A percentile compares a stretch with the other conserved stretches of the same genome.
Conservation (phyloP, 2,329 filamentous ascomycete genomes). For the Westerdykella ornata region DNA sequence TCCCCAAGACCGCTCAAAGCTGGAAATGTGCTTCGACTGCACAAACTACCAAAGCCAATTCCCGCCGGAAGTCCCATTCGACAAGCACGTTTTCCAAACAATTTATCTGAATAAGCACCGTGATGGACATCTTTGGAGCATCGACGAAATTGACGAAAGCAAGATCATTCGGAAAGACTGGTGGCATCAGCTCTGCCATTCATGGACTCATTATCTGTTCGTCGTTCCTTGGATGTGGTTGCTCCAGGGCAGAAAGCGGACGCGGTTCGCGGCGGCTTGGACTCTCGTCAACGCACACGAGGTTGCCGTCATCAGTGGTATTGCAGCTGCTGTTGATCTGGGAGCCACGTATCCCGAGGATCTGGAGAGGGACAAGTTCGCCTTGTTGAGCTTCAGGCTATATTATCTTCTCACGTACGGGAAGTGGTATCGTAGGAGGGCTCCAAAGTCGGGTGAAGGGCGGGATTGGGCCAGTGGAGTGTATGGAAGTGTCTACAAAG, state of each 20-base stretch:
- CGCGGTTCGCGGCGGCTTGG: conserved; percentile 60
- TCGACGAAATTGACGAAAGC: conserved; percentile 51
- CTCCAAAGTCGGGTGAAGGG: conserved; percentile 44
- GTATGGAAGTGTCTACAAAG: conserved; percentile 55
- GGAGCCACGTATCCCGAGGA: conserved; percentile 60
- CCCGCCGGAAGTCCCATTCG: conserved; percentile 47
- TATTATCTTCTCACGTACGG: conserved; percentile 58
- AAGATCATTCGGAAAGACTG: conserved; percentile 59
- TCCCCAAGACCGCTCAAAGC: conserved; percentile 48
- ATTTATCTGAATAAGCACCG: conserved; percentile 58
- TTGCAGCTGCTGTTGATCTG: conserved; percentile 62
- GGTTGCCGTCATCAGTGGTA: conserved; percentile 62
- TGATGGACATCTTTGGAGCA: conserved; percentile 52
- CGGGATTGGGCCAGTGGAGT: conserved; percentile 52
- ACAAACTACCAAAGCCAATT: conserved; percentile 71
- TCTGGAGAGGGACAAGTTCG: conserved; percentile 56
- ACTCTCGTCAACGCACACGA: conserved; percentile 66
- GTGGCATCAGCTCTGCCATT: conserved; percentile 62
- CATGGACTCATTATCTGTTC: conserved; percentile 57
- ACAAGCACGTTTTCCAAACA: conserved; percentile 63
- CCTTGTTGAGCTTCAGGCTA: conserved; percentile 54
- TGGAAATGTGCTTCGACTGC: conserved; percentile 63
- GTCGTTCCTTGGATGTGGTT: conserved; percentile 68
- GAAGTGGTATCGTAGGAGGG: conserved; percentile 50
- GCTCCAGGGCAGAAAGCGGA: conserved; percentile 58